A percentile compares a stretch with the other conserved stretches of the same genome.
These are phyloP conservation scores for Nemania serpens DNA, from an alignment of 2,329 filamentous ascomycete species.

Conservation along the genomic window DNA sequence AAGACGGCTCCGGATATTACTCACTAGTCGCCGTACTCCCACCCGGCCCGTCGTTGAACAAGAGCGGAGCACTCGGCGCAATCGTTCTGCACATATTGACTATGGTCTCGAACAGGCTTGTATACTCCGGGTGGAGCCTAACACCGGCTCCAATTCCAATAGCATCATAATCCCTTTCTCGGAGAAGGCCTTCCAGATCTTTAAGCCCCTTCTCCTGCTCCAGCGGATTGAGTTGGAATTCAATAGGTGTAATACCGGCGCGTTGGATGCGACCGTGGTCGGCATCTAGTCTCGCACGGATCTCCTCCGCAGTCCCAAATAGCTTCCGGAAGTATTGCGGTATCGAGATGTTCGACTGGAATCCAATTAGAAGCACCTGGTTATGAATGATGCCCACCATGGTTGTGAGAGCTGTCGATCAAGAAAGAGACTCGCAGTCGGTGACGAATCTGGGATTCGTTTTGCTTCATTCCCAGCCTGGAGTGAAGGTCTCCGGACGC, in stretches of 20 bases:
- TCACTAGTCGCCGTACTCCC: constrained; percentile 16
- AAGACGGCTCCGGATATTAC: neutral
- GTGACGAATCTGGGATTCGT: neutral
- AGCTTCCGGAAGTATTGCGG: constrained; percentile 13
- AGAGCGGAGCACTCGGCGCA: constrained; percentile 19
- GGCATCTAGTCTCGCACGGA: constrained; percentile 13
- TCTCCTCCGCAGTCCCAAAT: constrained; percentile 22
- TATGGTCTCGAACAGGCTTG: constrained; percentile 29
- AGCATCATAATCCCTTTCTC: constrained; percentile 23
- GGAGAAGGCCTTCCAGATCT: constrained; percentile 12
- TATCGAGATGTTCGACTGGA: constrained; percentile 6
- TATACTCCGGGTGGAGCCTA: constrained; percentile 22
- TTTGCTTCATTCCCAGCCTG: neutral
- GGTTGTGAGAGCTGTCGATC: neutral
- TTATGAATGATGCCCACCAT: constrained; percentile 16
- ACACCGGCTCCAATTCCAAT: constrained; percentile 30
- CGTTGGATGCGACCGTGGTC: constrained; percentile 21
- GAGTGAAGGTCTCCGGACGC: neutral
- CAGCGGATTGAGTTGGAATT: constrained; percentile 4
- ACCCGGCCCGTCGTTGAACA: constrained; percentile 28
- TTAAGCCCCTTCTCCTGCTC: constrained; percentile 18
- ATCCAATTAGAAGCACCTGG: constrained; percentile 20
- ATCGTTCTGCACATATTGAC: constrained; percentile 26
- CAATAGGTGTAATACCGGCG: constrained; percentile 19
- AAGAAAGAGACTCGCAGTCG: neutral